Conservation (phyloP, 768 basidiomycete species). For the Lentinula lateritia region DNA sequence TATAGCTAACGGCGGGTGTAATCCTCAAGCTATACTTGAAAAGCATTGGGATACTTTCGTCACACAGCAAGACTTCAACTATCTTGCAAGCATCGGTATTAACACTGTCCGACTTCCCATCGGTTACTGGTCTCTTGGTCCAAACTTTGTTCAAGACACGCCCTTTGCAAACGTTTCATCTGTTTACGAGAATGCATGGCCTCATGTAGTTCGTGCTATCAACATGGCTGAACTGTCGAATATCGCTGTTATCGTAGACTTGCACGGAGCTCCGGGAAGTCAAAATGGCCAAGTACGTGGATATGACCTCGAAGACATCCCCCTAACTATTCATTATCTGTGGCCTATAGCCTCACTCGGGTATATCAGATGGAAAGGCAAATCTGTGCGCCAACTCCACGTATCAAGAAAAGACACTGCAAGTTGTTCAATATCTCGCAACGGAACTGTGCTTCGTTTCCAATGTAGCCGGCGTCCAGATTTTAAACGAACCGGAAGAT, state of each 20-base stretch:
- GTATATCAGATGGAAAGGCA: slow-evolving; percentile 48
- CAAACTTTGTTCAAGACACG: slow-evolving; percentile 54
- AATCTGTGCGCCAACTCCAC: slow-evolving; percentile 38
- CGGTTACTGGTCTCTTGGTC: slow-evolving; percentile 59
- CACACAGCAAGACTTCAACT: slow-evolving; percentile 55
- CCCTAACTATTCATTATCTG: not conserved
- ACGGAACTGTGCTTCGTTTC: slow-evolving; percentile 34
- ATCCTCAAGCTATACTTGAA: slow-evolving; percentile 51
- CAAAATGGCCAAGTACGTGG: slow-evolving; percentile 53
- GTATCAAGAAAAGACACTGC: slow-evolving; percentile 48
- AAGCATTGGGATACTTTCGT: slow-evolving; percentile 78
- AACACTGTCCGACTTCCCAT: slow-evolving; percentile 62
- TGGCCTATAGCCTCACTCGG: slow-evolving; percentile 42
- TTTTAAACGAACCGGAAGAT: slow-evolving; percentile 56
- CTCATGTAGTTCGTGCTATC: slow-evolving; percentile 55
- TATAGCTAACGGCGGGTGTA: slow-evolving; percentile 47
- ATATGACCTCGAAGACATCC: not conserved
- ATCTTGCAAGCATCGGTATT: slow-evolving; percentile 61
- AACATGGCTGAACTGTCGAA: slow-evolving; percentile 40
- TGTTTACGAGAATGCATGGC: slow-evolving; percentile 66
- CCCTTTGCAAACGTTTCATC: slow-evolving; percentile 49
- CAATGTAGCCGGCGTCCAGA: slow-evolving; percentile 56
- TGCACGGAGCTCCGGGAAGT: slow-evolving; percentile 73
- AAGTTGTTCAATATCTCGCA: slow-evolving; percentile 42
- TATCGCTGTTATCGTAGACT: slow-evolving; percentile 58